Evolutionary conservation across 208 protist species (phyloP).

Genomic region (Naegleria lovaniensis): DNA sequence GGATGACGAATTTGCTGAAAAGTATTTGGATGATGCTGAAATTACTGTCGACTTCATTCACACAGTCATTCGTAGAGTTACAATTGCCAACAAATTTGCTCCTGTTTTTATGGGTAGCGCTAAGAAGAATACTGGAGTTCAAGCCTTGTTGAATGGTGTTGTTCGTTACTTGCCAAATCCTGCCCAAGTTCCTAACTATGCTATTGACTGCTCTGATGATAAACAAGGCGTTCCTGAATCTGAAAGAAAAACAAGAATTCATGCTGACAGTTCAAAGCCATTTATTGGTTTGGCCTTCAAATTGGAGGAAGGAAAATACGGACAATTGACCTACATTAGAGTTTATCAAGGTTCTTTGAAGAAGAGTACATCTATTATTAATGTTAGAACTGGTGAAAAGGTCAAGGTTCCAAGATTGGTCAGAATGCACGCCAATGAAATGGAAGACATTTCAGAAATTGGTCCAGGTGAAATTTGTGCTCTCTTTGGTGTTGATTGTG

Average conservation of each 20-base stretch:
- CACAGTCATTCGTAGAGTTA: constrained; percentile 78
- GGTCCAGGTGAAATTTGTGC: constrained; percentile 95
- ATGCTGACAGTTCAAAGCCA: constrained; percentile 75
- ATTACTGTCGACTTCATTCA: constrained; percentile 78
- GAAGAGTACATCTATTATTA: constrained; percentile 50
- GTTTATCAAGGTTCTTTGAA: constrained; percentile 94
- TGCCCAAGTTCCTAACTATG: constrained; percentile 58
- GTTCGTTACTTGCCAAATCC: constrained; percentile 91
- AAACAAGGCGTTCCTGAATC: background rate
- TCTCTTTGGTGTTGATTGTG: constrained; percentile 94
- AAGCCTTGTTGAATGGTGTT: constrained; percentile 93
- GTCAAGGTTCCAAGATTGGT: constrained; percentile 88
- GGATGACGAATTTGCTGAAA: constrained; percentile 83
- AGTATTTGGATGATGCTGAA: constrained; percentile 82
- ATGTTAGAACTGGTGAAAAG: constrained; percentile 44
- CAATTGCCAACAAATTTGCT: constrained; percentile 86
- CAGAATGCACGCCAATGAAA: constrained; percentile 93
- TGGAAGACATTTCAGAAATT: constrained; percentile 84
- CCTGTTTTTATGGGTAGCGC: constrained; percentile 92
- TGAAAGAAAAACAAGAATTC: constrained; percentile 55
- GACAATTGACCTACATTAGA: constrained; percentile 95
- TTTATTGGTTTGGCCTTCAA: constrained; percentile 96
- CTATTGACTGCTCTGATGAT: constrained; percentile 28
- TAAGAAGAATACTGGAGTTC: constrained; percentile 97
- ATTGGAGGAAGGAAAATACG: constrained; percentile 90